A percentile compares a stretch with the other conserved stretches of the same genome.
Evolutionary conservation across 495 filamentous ascomycete species (phyloP).

Genomic region (Penicillium pancosmium): DNA sequence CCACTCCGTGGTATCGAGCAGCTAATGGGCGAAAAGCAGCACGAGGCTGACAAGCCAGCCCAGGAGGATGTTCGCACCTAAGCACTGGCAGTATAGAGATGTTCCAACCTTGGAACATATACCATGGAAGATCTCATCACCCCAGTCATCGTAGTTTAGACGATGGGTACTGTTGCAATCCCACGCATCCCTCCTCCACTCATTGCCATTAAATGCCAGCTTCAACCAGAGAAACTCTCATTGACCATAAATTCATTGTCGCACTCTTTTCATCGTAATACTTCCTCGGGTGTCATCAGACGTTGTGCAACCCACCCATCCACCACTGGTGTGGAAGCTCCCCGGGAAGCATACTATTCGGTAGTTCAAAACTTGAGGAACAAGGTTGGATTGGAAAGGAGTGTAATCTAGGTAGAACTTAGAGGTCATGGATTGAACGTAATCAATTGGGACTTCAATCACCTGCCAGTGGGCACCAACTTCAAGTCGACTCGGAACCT

Average conservation of each 20-base stretch:
- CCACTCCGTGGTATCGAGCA: background rate
- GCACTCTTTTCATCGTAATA: background rate
- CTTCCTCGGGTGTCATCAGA: background rate
- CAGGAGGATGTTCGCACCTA: too few species aligned
- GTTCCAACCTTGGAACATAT: background rate
- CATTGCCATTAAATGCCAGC: background rate
- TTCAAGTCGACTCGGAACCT: too few species aligned
- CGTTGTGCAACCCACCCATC: background rate
- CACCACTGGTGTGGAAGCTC: constrained; percentile 1
- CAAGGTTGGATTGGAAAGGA: too few species aligned
- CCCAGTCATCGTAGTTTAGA: constrained; percentile 3
- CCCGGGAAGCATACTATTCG: background rate
- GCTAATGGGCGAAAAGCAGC: constrained; percentile 2
- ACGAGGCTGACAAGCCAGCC: background rate
- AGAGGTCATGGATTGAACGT: too few species aligned
- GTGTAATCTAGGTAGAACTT: too few species aligned
- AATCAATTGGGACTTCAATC: too few species aligned
- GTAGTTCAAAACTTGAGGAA: too few species aligned
- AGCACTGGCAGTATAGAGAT: constrained; percentile 1
- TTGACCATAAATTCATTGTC: background rate
- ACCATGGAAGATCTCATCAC: background rate
- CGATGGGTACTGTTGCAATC: background rate
- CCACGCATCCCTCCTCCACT: constrained; percentile 1
- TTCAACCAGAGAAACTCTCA: background rate
- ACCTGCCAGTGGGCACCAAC: too few species aligned